These are phyloP conservation scores for Penicillium paxilli DNA, from an alignment of 495 filamentous ascomycete genomes.

Conservation along the genomic window DNA sequence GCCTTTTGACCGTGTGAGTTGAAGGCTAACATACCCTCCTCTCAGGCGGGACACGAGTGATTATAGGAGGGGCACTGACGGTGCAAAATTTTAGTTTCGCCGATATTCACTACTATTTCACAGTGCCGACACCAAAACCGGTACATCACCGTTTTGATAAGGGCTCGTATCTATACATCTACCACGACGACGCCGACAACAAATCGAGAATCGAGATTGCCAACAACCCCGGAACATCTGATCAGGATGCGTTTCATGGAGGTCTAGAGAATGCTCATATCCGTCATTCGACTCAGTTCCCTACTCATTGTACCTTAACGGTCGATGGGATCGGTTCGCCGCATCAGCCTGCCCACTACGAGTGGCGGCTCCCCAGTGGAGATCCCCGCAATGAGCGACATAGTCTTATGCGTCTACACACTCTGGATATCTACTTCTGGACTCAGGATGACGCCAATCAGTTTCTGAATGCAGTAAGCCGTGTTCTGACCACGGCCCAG, in stretches of 20 bases:
- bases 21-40: slow-evolving; percentile 20
- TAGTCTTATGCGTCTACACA: slow-evolving; percentile 75
- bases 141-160: slow-evolving; percentile 87
- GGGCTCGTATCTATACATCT: slow-evolving; percentile 84
- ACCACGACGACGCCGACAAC: slow-evolving; percentile 67
- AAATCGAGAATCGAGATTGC: slow-evolving; percentile 79
- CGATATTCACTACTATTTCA: slow-evolving; percentile 89
- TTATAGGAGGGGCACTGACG: slow-evolving; percentile 4
- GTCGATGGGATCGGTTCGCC: slow-evolving; percentile 56
- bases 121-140: slow-evolving; percentile 65
- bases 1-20: slow-evolving; percentile 75
- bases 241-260: slow-evolving; percentile 88
- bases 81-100: slow-evolving; percentile 61
- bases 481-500: slow-evolving; percentile 60
- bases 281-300: slow-evolving; percentile 75
- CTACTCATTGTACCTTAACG: slow-evolving; percentile 70
- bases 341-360: slow-evolving; percentile 33
- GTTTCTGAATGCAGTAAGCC: slow-evolving; percentile 66
- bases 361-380: slow-evolving; percentile 78
- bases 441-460: slow-evolving; percentile 69
- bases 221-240: slow-evolving; percentile 80
- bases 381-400: slow-evolving; percentile 69
- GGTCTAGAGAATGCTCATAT: slow-evolving; percentile 65
- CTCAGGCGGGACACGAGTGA: slow-evolving; percentile 11
- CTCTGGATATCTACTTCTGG: slow-evolving; percentile 91